Evolutionary conservation across 2,329 filamentous ascomycete genomes (phyloP).

Genomic region (Nigrospora sphaerica): DNA sequence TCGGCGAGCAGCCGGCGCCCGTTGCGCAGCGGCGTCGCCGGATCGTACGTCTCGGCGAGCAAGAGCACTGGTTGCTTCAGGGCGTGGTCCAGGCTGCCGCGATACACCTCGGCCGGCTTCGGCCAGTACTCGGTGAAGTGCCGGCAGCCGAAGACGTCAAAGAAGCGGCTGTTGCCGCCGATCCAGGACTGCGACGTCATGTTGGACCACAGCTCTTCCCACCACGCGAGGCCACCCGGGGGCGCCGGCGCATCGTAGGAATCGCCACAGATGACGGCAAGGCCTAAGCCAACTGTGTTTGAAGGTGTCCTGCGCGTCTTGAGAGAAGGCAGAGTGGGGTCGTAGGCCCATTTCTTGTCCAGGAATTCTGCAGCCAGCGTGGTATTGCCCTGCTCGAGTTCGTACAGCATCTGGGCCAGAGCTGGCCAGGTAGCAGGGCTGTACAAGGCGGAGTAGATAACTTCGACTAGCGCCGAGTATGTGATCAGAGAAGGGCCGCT

Average conservation of each 20-base stretch:
- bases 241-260: constrained; percentile 34
- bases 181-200: constrained; percentile 40
- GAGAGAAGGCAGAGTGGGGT: constrained; percentile 26
- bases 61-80: constrained; percentile 37
- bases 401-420: constrained; percentile 31
- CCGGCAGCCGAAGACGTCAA: constrained; percentile 34
- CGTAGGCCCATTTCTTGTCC: constrained; percentile 32
- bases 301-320: constrained; percentile 19
- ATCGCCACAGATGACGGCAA: constrained; percentile 38
- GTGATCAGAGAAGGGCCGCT: constrained; percentile 37
- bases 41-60: constrained; percentile 42
- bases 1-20: constrained; percentile 33
- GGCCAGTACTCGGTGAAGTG: constrained; percentile 39
- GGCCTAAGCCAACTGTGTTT: constrained; percentile 28
- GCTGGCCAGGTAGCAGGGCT: constrained; percentile 33
- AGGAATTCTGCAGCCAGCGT: constrained; percentile 32
- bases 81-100: constrained; percentile 35
- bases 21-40: constrained; percentile 41
- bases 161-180: constrained; percentile 39
- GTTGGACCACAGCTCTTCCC: constrained; percentile 36
- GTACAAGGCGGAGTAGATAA: constrained; percentile 36
- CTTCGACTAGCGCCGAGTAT: constrained; percentile 31
- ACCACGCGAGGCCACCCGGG: constrained; percentile 32
- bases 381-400: constrained; percentile 36
- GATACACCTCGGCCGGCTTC: constrained; percentile 36